Conservation (phyloP, 2,329 filamentous ascomycete species). For the Aspergillus sp. region DNA sequence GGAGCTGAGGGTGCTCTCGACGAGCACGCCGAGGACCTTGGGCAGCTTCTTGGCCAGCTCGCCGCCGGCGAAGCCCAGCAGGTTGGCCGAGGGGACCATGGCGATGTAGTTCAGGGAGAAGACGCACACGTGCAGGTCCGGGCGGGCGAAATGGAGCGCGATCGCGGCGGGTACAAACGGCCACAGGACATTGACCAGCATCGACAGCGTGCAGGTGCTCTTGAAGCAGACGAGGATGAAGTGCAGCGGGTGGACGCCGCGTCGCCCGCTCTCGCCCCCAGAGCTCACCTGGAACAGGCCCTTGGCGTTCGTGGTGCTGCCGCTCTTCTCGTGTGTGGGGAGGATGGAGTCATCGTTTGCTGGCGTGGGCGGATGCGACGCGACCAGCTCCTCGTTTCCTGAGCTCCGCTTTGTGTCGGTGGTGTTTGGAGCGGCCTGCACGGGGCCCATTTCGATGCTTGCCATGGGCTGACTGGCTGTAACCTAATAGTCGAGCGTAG, state of each 20-base stretch:
- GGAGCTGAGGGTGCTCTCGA: slow-evolving; percentile 55
- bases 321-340: slow-evolving; percentile 17
- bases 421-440: too few species aligned
- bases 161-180: slow-evolving; percentile 65
- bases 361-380: neutral
- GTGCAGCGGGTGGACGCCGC: slow-evolving; percentile 53
- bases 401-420: too few species aligned
- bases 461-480: too few species aligned
- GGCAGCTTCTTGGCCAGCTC: slow-evolving; percentile 66
- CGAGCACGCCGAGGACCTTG: slow-evolving; percentile 49
- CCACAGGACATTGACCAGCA: slow-evolving; percentile 62
- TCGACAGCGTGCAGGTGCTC: slow-evolving; percentile 55
- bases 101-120: slow-evolving; percentile 66
- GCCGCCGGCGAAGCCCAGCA: slow-evolving; percentile 65
- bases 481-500: too few species aligned
- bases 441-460: too few species aligned
- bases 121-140: slow-evolving; percentile 51
- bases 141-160: slow-evolving; percentile 49
- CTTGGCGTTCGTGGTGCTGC: slow-evolving; percentile 8
- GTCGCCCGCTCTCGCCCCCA: slow-evolving; percentile 58
- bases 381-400: too few species aligned
- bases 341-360: slow-evolving; percentile 11
- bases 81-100: slow-evolving; percentile 67
- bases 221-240: slow-evolving; percentile 56
- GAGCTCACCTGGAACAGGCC: slow-evolving; percentile 26